These are phyloP conservation scores for Magnolia sinica DNA, from an alignment of 164 flowering plant genomes.

Conservation along the genomic window DNA sequence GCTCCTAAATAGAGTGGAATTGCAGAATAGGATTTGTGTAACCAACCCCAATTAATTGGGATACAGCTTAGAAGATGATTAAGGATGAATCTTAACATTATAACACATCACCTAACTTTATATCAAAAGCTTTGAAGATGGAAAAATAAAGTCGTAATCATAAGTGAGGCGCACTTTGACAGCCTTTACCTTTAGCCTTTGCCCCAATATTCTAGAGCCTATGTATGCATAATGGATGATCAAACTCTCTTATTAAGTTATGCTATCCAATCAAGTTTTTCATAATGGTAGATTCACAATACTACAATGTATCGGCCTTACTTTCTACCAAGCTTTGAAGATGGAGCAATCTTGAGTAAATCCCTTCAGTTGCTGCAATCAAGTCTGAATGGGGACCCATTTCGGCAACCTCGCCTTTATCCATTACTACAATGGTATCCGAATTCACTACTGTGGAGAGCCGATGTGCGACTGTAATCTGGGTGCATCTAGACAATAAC, in stretches of 20 bases:
- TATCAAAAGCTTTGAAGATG: neutral
- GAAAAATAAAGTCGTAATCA: neutral
- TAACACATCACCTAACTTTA: neutral
- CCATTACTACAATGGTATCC: slow-evolving; percentile 63
- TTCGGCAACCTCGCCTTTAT: slow-evolving; percentile 60
- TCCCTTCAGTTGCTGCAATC: slow-evolving; percentile 33
- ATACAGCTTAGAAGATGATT: too few species aligned
- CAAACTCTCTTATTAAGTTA: neutral
- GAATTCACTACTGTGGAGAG: slow-evolving; percentile 58
- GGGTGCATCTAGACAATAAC: slow-evolving; percentile 31
- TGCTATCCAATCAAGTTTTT: neutral
- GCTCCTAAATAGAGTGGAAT: too few species aligned
- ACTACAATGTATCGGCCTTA: neutral
- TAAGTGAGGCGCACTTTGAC: neutral
- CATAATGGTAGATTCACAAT: neutral
- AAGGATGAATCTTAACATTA: neutral
- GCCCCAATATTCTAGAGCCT: neutral
- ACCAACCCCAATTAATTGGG: too few species aligned
- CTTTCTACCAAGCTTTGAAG: slow-evolving; percentile 37
- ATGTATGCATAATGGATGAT: neutral
- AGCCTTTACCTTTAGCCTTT: neutral
- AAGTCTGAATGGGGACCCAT: slow-evolving; percentile 52
- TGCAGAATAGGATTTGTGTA: too few species aligned
- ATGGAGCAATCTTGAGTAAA: slow-evolving; percentile 45
- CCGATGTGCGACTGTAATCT: slow-evolving; percentile 66